These are phyloP conservation scores for Zoysia matrella DNA, from an alignment of 202 grass and related monocot species.

Conservation along the genomic window DNA sequence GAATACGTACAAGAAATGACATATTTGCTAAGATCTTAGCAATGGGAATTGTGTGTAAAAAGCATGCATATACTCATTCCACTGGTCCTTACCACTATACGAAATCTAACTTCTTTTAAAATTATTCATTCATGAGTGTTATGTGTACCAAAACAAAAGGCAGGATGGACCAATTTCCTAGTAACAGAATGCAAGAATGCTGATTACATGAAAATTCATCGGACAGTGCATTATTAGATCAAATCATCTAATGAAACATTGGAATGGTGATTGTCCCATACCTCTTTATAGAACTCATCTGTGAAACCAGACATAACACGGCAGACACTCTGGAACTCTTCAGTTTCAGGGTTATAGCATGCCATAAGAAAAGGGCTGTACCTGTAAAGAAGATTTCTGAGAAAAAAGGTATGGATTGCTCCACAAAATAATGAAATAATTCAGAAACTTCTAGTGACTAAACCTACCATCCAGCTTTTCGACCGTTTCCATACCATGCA, in stretches of 20 bases:
- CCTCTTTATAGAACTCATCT: constrained; percentile 91
- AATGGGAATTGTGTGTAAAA: constrained; percentile 21
- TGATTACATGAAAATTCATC: background rate
- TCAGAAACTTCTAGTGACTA: constrained; percentile 5
- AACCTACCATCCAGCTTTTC: constrained; percentile 87
- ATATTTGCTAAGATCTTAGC: background rate
- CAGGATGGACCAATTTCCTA: background rate
- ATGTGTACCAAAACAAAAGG: background rate
- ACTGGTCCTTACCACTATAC: background rate
- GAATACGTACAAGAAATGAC: background rate
- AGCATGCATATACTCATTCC: constrained; percentile 24
- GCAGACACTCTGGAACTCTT: constrained; percentile 96
- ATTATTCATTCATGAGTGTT: background rate
- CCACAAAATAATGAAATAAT: background rate
- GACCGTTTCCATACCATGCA: constrained; percentile 95
- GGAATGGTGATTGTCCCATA: constrained; percentile 30
- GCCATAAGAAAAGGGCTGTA: constrained; percentile 97
- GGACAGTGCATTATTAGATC: constrained; percentile 25
- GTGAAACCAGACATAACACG: constrained; percentile 98
- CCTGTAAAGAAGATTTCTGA: constrained; percentile 51
- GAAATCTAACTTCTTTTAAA: background rate
- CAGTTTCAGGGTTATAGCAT: constrained; percentile 89
- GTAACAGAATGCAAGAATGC: background rate
- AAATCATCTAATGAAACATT: background rate
- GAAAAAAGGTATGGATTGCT: constrained; percentile 14